Evolutionary conservation across 2,329 filamentous ascomycete species (phyloP), one percentile per base, ranked within the genome.

Genomic region (Fusarium metavorans): DNA sequence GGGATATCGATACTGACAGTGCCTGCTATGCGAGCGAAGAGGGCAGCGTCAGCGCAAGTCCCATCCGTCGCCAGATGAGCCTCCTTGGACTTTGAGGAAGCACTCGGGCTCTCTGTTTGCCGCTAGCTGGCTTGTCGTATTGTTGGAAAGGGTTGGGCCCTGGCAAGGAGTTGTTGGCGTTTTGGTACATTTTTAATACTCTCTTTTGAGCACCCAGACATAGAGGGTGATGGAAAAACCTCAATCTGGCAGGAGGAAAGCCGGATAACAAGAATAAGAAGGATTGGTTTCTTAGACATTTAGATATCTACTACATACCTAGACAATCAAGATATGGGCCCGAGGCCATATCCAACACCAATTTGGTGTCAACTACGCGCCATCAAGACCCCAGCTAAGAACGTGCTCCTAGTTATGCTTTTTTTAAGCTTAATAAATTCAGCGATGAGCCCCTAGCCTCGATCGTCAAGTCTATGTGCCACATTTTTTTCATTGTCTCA

Each of bases 1-100:
- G 97, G 92, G 97, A 99, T 80, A 98, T 99, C 76, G 97, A 98
- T 82, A 96, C 97, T 34, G 96, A 98, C 77, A 92, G 90, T 56
- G 91, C 88, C 41, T 92, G 88, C 80, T 91, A 92, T 80, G 88
- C 90, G 39, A 95, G 92, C 78, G 93, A 95, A 81, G 93, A 94
- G 71, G 92, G 90, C 61, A 93, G 91, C 78, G 89, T 85, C 59
- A 88, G 88, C 59, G 90, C 91, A 14, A 94, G 92, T 78, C 92
- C 93, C 6, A 85, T 94, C 75, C 87, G 91, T 77, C 87, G 92
- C 75, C 92, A 94, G 81, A 93, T 94, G 92, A 94, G 92, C 81
- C 84, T 94, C 76, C 81, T 95, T 75, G 92, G 91, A 5, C 63
- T 84, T 37, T 84, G 69, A 73, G 27, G 7, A 14, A 20, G 35